Conservation (phyloP, 1,284 basidiomycete genomes). For the Gomphus sp. region DNA sequence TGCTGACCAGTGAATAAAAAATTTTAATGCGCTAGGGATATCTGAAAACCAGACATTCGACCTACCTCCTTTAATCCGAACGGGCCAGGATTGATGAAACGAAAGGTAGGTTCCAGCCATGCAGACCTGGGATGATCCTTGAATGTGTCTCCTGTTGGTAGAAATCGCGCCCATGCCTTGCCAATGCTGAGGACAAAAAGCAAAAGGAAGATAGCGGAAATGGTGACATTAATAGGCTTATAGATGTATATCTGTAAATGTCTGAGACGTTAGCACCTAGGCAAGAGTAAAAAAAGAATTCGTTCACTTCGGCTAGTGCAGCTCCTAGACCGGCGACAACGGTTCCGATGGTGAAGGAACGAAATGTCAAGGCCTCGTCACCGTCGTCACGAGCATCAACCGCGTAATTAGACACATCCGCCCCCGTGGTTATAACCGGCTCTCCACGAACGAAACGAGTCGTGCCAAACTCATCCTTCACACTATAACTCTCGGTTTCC, state of each 20-base stretch:
- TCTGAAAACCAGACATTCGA: not conserved
- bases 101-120: conserved; percentile 28
- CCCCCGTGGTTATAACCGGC: conserved; percentile 42
- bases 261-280: not conserved
- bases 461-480: not conserved
- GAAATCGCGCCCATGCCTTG: conserved; percentile 33
- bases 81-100: conserved; percentile 48
- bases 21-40: not conserved
- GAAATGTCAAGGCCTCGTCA: conserved; percentile 48
- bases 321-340: conserved; percentile 46
- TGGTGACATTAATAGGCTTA: conserved; percentile 44
- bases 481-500: conserved; percentile 4
- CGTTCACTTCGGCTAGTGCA: conserved; percentile 34
- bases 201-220: conserved; percentile 51
- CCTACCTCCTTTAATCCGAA: conserved; percentile 55
- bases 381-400: conserved; percentile 55
- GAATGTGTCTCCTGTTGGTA: conserved; percentile 26
- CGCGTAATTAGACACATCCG: conserved; percentile 50
- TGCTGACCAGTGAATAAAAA: conserved; percentile 29
- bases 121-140: conserved; percentile 31
- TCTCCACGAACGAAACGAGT: conserved; percentile 37
- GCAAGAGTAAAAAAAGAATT: not conserved
- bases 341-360: conserved; percentile 48
- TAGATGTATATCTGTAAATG: conserved; percentile 46
- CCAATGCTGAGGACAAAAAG: conserved; percentile 49